phyloP scores from a whole-genome alignment of 140 eudicot genomes.

The Stevia rebaudiana region DNA sequence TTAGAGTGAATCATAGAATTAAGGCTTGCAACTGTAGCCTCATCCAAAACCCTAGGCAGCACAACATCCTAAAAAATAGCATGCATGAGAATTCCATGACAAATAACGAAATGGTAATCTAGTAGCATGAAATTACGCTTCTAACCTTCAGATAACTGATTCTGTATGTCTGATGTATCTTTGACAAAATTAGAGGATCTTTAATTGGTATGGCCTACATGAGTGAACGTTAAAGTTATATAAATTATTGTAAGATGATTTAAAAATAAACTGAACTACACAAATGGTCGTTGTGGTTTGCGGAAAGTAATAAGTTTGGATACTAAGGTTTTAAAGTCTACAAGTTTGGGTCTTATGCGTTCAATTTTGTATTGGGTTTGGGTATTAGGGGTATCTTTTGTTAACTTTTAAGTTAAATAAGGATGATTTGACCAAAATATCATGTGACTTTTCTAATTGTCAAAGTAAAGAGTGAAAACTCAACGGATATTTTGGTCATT shows the following conservation, averaged over 20 bases:
- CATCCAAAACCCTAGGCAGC: constrained; percentile 76
- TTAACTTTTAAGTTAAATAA: too few relatives aligned
- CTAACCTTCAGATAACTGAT: constrained; percentile 75
- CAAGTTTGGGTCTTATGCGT: too few relatives aligned
- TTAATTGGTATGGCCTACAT: constrained; percentile 85
- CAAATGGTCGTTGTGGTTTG: too few relatives aligned
- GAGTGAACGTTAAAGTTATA: neutral
- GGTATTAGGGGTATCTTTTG: too few relatives aligned
- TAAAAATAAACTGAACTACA: too few relatives aligned
- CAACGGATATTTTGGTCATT: too few relatives aligned
- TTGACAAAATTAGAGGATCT: constrained; percentile 72
- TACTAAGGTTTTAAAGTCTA: too few relatives aligned
- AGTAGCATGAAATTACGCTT: neutral
- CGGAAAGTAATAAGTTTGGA: too few relatives aligned
- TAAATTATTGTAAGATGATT: neutral
- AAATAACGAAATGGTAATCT: neutral
- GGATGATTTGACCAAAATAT: too few relatives aligned
- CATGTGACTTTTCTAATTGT: too few relatives aligned
- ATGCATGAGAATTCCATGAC: constrained; percentile 3
- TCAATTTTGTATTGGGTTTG: too few relatives aligned
- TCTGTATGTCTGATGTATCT: constrained; percentile 93
- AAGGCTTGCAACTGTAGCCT: constrained; percentile 59
- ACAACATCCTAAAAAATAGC: constrained; percentile 57
- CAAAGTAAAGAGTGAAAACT: too few relatives aligned
- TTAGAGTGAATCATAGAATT: constrained; percentile 86